Evolutionary conservation across 1,284 basidiomycete species (phyloP), one percentile per base, ranked within the genome.

Genomic region (Polyporus tsugae): DNA sequence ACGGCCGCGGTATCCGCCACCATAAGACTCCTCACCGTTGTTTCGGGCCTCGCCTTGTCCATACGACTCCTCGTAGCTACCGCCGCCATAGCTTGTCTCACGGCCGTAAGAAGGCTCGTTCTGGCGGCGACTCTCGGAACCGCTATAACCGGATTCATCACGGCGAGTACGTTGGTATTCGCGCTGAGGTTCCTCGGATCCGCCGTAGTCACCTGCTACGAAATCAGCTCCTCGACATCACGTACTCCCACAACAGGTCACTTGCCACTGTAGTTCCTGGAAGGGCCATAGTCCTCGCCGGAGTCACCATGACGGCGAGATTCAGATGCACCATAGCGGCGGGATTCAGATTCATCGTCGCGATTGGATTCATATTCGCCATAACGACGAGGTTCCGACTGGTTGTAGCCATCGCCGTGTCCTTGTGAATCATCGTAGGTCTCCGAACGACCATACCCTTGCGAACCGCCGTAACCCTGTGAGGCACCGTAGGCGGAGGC

Each of bases 81-180:
- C 46, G 22, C 64, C 59, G 44, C 49, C 33, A 62, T 60, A 64
- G 22, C 55, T 59, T n/a, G 70, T 57, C 44, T 66, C 61, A 19
- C 70, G 67, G 44, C 65, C 63, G 44, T 71, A 71, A 2, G 65
- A 63, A 38, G 65, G 41, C 36, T 68, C 60, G 46, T 69, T 65
- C 52, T 71, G 63, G 57, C 63, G 64, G 39, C 66, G 63, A 33
- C 64, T 60, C 62, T 62, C 66, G 38, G 64, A 55, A 7, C 53
- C 64, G 25, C 63, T 66, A 25, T 65, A 68, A 3, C 60, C 63
- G 15, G 62, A 67, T 22, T 63, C 41, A 36, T 69, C 57, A 17
- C 66, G 64, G 25, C 66, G 67, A 42, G 64, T 66, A 35, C 52
- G 13, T 35, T 33, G 52, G 25, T 55, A 35, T 52, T 62, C 59